These are phyloP conservation scores for Kazachstania psychrophila DNA, from an alignment of 805 yeast genomes.

Conservation along the genomic window DNA sequence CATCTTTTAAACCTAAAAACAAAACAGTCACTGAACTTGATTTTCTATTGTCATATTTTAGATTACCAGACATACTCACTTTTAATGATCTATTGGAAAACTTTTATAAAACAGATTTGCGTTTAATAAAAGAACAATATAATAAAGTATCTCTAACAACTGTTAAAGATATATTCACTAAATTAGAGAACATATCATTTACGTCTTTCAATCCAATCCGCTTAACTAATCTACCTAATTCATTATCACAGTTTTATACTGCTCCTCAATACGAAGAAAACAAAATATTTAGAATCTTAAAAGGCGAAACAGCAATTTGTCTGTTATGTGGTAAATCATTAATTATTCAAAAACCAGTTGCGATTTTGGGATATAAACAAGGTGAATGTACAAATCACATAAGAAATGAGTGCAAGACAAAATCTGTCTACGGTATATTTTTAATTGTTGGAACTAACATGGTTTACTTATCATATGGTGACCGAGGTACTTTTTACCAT, in stretches of 20 bases:
- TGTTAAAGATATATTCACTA: background rate
- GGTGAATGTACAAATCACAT: conserved; percentile 81
- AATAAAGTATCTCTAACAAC: too few relatives aligned
- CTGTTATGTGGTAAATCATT: conserved; percentile 67
- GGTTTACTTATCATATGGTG: conserved; percentile 46
- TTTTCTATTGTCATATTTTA: too few relatives aligned
- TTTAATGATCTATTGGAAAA: too few relatives aligned
- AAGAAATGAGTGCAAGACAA: conserved; percentile 43
- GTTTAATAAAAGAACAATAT: too few relatives aligned
- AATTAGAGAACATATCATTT: conserved; percentile 1
- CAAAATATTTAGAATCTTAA: conserved; percentile 30
- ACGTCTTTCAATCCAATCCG: conserved; percentile 4
- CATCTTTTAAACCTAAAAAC: too few relatives aligned
- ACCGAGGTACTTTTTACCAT: conserved; percentile 67
- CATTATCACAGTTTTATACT: conserved; percentile 7
- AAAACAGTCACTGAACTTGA: too few relatives aligned
- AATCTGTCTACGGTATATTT: conserved; percentile 20
- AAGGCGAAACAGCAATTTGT: conserved; percentile 73
- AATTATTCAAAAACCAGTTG: conserved; percentile 52
- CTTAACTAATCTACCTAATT: conserved; percentile 9
- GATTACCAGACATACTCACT: too few relatives aligned
- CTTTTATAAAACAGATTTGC: too few relatives aligned
- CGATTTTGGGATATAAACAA: conserved; percentile 36
- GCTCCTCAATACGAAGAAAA: conserved; percentile 27
- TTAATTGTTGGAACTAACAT: conserved; percentile 24